phyloP scores from a whole-genome alignment of 1,284 basidiomycete genomes.

The Rhodotorula sp. region DNA sequence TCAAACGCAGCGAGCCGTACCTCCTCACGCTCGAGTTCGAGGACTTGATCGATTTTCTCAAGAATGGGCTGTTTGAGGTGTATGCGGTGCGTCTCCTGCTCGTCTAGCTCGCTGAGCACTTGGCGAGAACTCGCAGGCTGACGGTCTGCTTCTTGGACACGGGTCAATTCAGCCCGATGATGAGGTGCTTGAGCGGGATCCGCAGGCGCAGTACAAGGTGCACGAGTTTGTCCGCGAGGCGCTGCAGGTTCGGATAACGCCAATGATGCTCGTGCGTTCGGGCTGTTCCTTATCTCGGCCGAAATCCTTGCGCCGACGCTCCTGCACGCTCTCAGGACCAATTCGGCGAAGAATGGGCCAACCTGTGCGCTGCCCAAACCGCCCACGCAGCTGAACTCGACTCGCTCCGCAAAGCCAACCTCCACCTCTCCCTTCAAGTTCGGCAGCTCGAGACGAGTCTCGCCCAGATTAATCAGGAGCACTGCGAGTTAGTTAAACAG shows the following conservation, averaged over 20 bases:
- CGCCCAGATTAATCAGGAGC: slow-evolving; percentile 73
- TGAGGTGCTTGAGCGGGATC: slow-evolving; percentile 45
- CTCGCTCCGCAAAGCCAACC: slow-evolving; percentile 70
- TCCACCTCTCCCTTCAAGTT: slow-evolving; percentile 73
- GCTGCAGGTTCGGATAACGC: slow-evolving; percentile 65
- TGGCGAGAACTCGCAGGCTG: neutral
- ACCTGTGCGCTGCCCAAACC: slow-evolving; percentile 64
- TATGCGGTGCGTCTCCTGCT: slow-evolving; percentile 57
- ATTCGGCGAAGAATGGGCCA: slow-evolving; percentile 83
- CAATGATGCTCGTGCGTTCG: slow-evolving; percentile 43
- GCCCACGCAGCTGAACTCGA: slow-evolving; percentile 79
- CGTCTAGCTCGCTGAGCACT: neutral
- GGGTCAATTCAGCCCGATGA: slow-evolving; percentile 21
- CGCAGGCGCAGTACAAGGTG: slow-evolving; percentile 58
- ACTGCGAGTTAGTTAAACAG: slow-evolving; percentile 69
- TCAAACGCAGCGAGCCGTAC: slow-evolving; percentile 81
- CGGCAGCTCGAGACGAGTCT: slow-evolving; percentile 73
- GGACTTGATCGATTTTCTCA: slow-evolving; percentile 76
- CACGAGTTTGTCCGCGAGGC: slow-evolving; percentile 83
- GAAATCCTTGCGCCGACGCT: neutral
- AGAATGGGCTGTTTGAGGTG: slow-evolving; percentile 73
- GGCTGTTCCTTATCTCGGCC: neutral
- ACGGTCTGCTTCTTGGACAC: neutral
- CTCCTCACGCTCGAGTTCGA: slow-evolving; percentile 81
- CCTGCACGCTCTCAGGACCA: slow-evolving; percentile 55